phyloP scores from a whole-genome alignment of 208 protist species.

The Trichomonas gallinae region DNA sequence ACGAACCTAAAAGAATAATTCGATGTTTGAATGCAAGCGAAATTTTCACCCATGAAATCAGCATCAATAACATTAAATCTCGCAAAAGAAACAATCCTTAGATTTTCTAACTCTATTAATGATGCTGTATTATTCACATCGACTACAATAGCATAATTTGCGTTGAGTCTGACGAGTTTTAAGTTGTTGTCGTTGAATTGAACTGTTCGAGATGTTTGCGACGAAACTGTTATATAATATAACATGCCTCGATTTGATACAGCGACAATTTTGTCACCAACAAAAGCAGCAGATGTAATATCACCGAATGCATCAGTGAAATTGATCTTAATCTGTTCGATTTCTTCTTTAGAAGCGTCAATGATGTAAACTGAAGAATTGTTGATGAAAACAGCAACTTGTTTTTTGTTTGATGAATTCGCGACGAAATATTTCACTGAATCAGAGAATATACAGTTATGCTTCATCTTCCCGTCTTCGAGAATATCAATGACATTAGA shows the following conservation, averaged over 20 bases:
- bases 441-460: background rate
- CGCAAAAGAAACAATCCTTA: background rate
- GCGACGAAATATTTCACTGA: background rate
- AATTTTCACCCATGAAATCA: background rate
- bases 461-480: background rate
- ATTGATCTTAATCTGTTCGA: background rate
- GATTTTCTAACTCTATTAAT: background rate
- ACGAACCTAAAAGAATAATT: background rate
- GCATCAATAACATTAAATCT: background rate
- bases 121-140: background rate
- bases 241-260: background rate
- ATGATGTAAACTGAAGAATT: background rate
- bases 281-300: background rate
- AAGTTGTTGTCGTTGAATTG: background rate
- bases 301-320: background rate
- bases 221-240: background rate
- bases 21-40: background rate
- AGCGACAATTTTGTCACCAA: background rate
- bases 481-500: background rate
- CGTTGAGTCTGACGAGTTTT: background rate
- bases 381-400: background rate
- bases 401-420: background rate
- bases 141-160: background rate
- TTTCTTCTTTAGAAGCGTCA: background rate
- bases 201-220: background rate